Percentiles rank a stretch among this genome's conserved stretches.
Evolutionary conservation across 2,329 filamentous ascomycete genomes (phyloP).

Genomic region (Aspergillus ochraceoroseus): DNA sequence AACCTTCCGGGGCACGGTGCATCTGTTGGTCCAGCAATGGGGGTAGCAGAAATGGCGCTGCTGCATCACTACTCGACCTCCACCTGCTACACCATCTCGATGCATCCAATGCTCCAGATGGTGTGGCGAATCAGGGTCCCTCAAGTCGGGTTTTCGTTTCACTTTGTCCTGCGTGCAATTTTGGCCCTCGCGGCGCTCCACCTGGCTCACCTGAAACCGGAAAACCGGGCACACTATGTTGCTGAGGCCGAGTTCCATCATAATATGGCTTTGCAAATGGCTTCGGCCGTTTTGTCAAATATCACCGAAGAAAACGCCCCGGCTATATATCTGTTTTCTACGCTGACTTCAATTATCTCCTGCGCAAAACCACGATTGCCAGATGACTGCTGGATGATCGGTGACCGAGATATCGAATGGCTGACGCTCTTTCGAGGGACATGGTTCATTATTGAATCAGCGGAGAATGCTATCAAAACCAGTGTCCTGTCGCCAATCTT

Average conservation of each 20-base stretch:
- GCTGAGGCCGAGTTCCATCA: constrained; percentile 2
- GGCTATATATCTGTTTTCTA: constrained; percentile 1
- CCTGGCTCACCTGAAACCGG: not conserved
- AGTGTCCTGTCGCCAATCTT: not conserved
- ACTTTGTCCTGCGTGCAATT: constrained; percentile 2
- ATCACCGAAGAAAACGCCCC: constrained; percentile 4
- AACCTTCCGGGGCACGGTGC: no score
- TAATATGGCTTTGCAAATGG: constrained; percentile 2
- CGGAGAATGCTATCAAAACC: not conserved
- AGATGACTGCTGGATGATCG: not conserved
- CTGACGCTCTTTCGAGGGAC: not conserved
- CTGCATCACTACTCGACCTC: constrained; percentile 10
- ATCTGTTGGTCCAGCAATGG: no score
- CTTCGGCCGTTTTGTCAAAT: not conserved
- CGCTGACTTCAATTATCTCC: not conserved
- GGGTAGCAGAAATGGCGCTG: no score
- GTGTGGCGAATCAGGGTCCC: constrained; percentile 6
- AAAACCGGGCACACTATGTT: not conserved
- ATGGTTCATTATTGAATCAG: not conserved
- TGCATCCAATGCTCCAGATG: not conserved
- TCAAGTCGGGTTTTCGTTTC: not conserved
- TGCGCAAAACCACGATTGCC: not conserved
- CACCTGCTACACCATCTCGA: constrained; percentile 6
- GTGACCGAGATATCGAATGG: not conserved
- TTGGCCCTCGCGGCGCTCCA: not conserved